Conservation (phyloP, 495 filamentous ascomycete genomes). For the Saxophila tyrrhenica region DNA sequence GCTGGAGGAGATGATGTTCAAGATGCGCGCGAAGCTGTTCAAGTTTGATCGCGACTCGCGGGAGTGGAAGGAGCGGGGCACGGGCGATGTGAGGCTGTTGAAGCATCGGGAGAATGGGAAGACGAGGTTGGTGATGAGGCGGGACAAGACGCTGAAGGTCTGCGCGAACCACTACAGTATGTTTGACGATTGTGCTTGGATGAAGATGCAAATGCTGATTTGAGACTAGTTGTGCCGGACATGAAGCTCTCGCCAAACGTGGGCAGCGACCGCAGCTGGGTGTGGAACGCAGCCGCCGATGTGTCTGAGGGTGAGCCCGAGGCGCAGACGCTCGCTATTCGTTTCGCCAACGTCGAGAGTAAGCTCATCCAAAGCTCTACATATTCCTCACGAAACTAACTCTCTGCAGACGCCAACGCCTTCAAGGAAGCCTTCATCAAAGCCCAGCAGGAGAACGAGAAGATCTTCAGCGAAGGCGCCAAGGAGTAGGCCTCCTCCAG, state of each 20-base stretch:
- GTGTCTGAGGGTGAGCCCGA: constrained; percentile 97
- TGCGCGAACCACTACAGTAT: constrained; percentile 99
- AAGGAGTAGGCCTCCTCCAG: neutral
- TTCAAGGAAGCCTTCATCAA: constrained; percentile 99
- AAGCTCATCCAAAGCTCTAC: constrained; percentile 38
- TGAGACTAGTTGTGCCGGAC: constrained; percentile 71
- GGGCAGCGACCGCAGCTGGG: constrained; percentile 95
- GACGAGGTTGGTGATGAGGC: constrained; percentile 94
- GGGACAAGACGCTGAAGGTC: constrained; percentile 99
- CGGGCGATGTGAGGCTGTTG: constrained; percentile 86
- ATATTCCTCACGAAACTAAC: too few species aligned
- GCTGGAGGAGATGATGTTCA: constrained; percentile 91
- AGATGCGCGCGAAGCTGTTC: constrained; percentile 99
- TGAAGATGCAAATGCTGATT: neutral
- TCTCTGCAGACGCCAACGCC: constrained; percentile 69
- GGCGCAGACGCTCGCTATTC: constrained; percentile 89
- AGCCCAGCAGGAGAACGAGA: constrained; percentile 93
- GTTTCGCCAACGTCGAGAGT: constrained; percentile 97
- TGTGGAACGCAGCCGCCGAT: constrained; percentile 97
- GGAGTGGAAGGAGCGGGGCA: constrained; percentile 99
- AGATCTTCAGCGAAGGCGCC: constrained; percentile 44
- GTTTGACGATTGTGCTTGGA: constrained; percentile 23
- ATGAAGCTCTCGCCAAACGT: constrained; percentile 99
- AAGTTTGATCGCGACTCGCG: constrained; percentile 80
- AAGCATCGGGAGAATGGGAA: constrained; percentile 99